Conservation (phyloP, 371 early-diverging fungal species). For the Syncephalastrum sp. region DNA sequence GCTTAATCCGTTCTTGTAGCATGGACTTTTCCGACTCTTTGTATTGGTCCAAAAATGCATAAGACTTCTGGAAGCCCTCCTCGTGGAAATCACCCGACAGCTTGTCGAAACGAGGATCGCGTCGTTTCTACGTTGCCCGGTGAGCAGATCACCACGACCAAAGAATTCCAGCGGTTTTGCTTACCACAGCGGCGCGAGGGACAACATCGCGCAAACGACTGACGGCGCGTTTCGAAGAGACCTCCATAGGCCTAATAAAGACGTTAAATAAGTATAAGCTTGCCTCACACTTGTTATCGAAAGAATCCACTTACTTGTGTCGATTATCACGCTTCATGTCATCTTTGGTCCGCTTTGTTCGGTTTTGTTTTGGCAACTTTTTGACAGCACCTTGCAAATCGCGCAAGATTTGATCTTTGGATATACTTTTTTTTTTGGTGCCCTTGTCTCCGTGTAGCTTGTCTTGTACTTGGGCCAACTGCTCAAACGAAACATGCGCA, state of each 20-base stretch:
- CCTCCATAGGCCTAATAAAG: conserved; percentile 65
- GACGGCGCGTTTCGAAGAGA: conserved; percentile 81
- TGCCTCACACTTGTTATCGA: no score
- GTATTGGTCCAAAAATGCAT: conserved; percentile 78
- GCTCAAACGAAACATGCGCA: conserved; percentile 80
- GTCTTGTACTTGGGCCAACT: conserved; percentile 72
- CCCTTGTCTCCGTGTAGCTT: conserved; percentile 65
- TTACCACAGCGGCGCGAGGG: conserved; percentile 53
- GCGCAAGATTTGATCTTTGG: conserved; percentile 35
- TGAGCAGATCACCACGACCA: background rate
- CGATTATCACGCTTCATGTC: conserved; percentile 50
- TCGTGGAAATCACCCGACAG: conserved; percentile 82
- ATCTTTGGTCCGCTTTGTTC: conserved; percentile 35
- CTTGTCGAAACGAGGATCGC: conserved; percentile 91
- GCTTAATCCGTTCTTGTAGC: conserved; percentile 60
- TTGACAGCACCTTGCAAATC: conserved; percentile 37
- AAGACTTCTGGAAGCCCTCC: conserved; percentile 84
- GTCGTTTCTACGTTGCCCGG: conserved; percentile 49
- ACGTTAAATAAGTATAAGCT: background rate
- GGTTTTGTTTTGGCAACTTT: conserved; percentile 40
- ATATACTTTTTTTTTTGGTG: conserved; percentile 30
- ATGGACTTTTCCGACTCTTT: conserved; percentile 68
- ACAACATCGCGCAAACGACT: conserved; percentile 78
- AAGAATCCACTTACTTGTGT: conserved; percentile 31
- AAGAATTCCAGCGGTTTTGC: conserved; percentile 2